phyloP scores from a whole-genome alignment of 805 yeast species.

The Scheffersomyces lignosus region DNA sequence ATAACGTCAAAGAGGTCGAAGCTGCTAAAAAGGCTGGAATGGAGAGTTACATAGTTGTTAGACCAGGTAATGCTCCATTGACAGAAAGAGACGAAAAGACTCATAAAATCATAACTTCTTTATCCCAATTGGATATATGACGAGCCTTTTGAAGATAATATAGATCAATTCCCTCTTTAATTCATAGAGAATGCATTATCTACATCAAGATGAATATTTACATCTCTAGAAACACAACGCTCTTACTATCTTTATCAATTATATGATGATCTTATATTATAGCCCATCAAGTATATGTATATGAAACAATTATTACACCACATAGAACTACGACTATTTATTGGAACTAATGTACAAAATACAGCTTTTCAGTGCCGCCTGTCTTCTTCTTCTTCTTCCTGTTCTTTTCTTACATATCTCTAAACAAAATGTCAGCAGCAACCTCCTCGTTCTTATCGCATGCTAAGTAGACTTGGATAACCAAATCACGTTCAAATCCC shows the following conservation, averaged over 20 bases:
- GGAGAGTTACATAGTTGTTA: slow-evolving; percentile 54
- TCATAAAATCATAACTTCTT: background rate
- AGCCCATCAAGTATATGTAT: too few species aligned
- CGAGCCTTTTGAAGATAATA: too few species aligned
- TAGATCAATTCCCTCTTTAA: too few species aligned
- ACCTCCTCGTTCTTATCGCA: slow-evolving; percentile 97
- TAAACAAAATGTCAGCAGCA: slow-evolving; percentile 87
- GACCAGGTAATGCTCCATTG: slow-evolving; percentile 73
- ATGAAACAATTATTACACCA: too few species aligned
- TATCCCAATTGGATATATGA: background rate
- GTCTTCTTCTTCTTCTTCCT: background rate
- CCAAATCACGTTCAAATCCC: slow-evolving; percentile 87
- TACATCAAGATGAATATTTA: too few species aligned
- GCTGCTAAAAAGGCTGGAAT: slow-evolving; percentile 75
- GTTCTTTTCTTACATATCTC: slow-evolving; percentile 33
- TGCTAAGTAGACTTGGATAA: slow-evolving; percentile 92
- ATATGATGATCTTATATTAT: too few species aligned
- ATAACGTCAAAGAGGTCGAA: slow-evolving; percentile 70
- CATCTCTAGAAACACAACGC: too few species aligned
- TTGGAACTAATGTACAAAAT: too few species aligned
- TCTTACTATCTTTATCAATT: too few species aligned
- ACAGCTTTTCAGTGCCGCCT: background rate
- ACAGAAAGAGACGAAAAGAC: slow-evolving; percentile 28
- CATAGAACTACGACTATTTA: too few species aligned
- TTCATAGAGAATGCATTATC: too few species aligned